These are phyloP conservation scores for Claviceps arundinis DNA, from an alignment of 2,329 filamentous ascomycete genomes.

Conservation along the genomic window DNA sequence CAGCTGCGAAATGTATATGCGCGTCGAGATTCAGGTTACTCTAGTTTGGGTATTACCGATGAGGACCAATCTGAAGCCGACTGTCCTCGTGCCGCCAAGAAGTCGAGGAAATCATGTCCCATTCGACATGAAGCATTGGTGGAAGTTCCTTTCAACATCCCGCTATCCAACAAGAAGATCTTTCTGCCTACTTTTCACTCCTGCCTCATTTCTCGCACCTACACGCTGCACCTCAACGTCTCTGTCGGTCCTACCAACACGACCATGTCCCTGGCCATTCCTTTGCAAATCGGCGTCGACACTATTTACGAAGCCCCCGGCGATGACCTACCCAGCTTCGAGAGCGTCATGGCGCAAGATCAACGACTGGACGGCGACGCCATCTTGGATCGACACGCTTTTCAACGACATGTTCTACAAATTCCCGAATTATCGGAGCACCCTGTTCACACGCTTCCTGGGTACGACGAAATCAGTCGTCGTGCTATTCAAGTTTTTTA, in stretches of 20 bases:
- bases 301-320: constrained; percentile 18
- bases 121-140: constrained; percentile 29
- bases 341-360: constrained; percentile 27
- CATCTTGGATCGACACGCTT: constrained; percentile 27
- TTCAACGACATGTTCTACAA: constrained; percentile 22
- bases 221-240: constrained; percentile 35
- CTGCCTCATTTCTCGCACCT: constrained; percentile 43
- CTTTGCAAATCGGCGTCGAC: constrained; percentile 38
- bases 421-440: constrained; percentile 20
- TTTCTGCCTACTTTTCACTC: constrained; percentile 46
- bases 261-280: constrained; percentile 31
- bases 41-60: constrained; percentile 23
- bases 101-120: constrained; percentile 15
- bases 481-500: constrained; percentile 11
- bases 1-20: constrained; percentile 18
- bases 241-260: constrained; percentile 28
- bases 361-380: constrained; percentile 31
- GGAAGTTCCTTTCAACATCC: constrained; percentile 34
- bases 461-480: constrained; percentile 22
- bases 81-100: constrained; percentile 11
- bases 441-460: constrained; percentile 23
- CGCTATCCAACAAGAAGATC: constrained; percentile 31
- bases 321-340: constrained; percentile 34
- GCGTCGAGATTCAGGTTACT: constrained; percentile 42
- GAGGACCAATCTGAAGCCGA: constrained; percentile 24